Base-by-base conservation (phyloP, 257 asterid genomes). In the Plantago elongata region DNA sequence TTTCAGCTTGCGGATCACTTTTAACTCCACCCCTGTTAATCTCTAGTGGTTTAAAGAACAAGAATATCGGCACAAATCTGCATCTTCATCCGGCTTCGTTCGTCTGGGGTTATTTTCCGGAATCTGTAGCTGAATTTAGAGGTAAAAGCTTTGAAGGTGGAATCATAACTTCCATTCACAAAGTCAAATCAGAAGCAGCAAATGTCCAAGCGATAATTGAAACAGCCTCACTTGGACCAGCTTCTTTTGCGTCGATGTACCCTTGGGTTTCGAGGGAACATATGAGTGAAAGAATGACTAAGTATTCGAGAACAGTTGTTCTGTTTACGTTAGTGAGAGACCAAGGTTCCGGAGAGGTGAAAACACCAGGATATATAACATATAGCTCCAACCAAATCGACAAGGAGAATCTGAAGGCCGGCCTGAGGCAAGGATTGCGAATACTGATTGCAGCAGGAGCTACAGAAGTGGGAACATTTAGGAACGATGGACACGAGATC, bases 71-170 rank as follows among this genome's bases (percentile, higher is more conserved):
- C 12, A 67, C 65, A 34, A 89, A 92, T 69, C 90, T 92, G 59
- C 97, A 92, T 54, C 94, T 92, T 55, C 98, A 92, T 63, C 98
- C 97, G 0, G 88, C 77, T 52, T 66, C 83, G 0, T 52, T 78
- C 6, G 95, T 80, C 29, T 92, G 98, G 98, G 98, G 97, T 17
- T 84, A 92, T 71, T 89, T 92, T 49, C 98, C 97, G 0, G 87
- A 89, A 51, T 71, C 78, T 11, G 47, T n/a, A 14, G 54, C 61
- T 13, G 84, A 78, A 16, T 27, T 86, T 7, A 67, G 70, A 65
- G 98, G 97, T 7, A 89, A 63, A 54, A 68, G 72, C 68, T 86
- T 70, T 1, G 87, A 92, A 68, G 98, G 98, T 16, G 98, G 96
- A 47, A 86, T 92, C 69, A 63, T 89, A 57, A 89, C 97, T 29